phyloP scores from a whole-genome alignment of 1,139 yeast genomes.

The Saccharomyces hybrid region DNA sequence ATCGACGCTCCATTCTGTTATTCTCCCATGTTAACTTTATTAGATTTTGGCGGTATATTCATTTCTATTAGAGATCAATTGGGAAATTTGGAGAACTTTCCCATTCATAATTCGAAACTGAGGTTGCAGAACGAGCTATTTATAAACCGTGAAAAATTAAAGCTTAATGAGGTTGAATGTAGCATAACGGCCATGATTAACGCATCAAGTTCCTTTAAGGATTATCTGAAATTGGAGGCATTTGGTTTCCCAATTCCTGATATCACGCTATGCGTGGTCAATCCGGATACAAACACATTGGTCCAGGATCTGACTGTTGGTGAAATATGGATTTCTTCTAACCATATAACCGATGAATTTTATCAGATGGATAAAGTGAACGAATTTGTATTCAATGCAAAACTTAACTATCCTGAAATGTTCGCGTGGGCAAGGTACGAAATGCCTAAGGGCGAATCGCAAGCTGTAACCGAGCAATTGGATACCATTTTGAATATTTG shows the following conservation, averaged over 20 bases:
- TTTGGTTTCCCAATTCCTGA: slow-evolving; percentile 94
- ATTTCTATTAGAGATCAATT: slow-evolving; percentile 89
- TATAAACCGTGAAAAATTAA: slow-evolving; percentile 72
- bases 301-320: slow-evolving; percentile 95
- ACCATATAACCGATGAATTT: slow-evolving; percentile 29
- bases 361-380: slow-evolving; percentile 31
- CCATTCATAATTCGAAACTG: slow-evolving; percentile 24
- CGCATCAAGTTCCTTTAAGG: slow-evolving; percentile 30
- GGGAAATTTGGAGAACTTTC: slow-evolving; percentile 33
- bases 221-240: slow-evolving; percentile 67
- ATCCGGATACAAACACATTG: slow-evolving; percentile 73
- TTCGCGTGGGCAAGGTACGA: slow-evolving; percentile 14
- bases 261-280: slow-evolving; percentile 86
- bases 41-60: slow-evolving; percentile 96
- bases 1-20: slow-evolving; percentile 67
- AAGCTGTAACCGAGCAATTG: slow-evolving; percentile 20
- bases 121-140: slow-evolving; percentile 46
- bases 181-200: slow-evolving; percentile 29
- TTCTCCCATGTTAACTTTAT: slow-evolving; percentile 80
- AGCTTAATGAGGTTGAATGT: slow-evolving; percentile 63
- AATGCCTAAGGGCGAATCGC: not conserved
- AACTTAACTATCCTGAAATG: slow-evolving; percentile 28
- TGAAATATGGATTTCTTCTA: slow-evolving; percentile 73
- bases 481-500: slow-evolving; percentile 27
- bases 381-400: slow-evolving; percentile 32